These are phyloP conservation scores for Coniferiporia weirii DNA, from an alignment of 1,284 basidiomycete genomes.

Conservation along the genomic window DNA sequence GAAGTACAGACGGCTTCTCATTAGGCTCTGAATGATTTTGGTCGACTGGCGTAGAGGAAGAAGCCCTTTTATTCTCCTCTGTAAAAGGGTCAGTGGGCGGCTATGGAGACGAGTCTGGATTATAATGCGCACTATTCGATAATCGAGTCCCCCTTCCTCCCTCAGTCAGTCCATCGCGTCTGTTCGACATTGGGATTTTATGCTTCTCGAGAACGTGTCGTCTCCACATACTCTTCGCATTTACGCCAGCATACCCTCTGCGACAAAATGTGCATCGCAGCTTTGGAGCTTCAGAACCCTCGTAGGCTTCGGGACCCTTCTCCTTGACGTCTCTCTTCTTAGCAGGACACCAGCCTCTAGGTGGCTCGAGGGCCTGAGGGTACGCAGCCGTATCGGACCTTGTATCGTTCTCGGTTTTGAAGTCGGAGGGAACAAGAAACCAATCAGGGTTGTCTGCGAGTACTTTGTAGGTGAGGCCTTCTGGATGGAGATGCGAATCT, in stretches of 20 bases:
- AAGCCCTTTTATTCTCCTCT: constrained; percentile 16
- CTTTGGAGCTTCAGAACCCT: constrained; percentile 52
- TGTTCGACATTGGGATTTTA: constrained; percentile 79
- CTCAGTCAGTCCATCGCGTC: constrained; percentile 61
- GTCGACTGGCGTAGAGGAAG: background rate
- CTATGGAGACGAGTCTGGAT: background rate
- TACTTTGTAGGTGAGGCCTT: constrained; percentile 61
- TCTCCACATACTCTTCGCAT: constrained; percentile 84
- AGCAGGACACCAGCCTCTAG: constrained; percentile 74
- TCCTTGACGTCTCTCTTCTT: constrained; percentile 69
- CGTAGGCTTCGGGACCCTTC: constrained; percentile 24
- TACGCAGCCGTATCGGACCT: constrained; percentile 55
- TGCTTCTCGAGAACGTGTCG: constrained; percentile 82
- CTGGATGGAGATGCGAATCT: constrained; percentile 49
- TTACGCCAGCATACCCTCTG: constrained; percentile 73
- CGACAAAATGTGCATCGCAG: constrained; percentile 77
- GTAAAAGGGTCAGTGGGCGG: background rate
- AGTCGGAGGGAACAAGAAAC: constrained; percentile 69
- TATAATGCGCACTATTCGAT: constrained; percentile 44
- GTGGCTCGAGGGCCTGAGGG: constrained; percentile 69
- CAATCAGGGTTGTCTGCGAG: constrained; percentile 68
- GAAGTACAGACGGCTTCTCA: background rate
- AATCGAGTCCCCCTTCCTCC: constrained; percentile 47
- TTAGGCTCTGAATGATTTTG: background rate
- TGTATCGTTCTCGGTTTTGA: constrained; percentile 42